phyloP scores from a whole-genome alignment of 768 basidiomycete species.

The Gyrodon lividus region DNA sequence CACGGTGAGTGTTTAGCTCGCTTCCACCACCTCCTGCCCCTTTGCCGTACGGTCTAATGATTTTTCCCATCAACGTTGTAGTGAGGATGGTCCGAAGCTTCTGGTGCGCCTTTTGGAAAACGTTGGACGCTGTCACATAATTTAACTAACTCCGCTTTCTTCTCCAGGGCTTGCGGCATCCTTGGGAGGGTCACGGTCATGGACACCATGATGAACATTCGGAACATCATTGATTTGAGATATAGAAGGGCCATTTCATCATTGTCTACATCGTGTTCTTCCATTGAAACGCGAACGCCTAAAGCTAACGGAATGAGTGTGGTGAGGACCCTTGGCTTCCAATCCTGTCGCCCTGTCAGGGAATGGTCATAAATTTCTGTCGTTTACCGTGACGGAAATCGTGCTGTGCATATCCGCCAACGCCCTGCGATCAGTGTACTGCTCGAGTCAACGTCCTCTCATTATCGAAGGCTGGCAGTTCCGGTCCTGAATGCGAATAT shows the following conservation, averaged over 20 bases:
- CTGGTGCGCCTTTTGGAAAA: constrained; percentile 44
- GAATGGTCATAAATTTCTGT: no score
- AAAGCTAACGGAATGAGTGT: no score
- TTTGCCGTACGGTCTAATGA: neutral
- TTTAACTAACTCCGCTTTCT: constrained; percentile 1
- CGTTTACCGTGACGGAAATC: no score
- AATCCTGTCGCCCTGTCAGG: no score
- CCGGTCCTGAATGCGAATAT: no score
- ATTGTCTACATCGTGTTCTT: constrained; percentile 10
- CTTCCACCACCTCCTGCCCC: neutral
- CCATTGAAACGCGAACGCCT: no score
- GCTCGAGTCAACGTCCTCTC: no score
- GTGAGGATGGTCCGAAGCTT: constrained; percentile 76
- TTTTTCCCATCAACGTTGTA: constrained; percentile 26
- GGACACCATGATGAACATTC: constrained; percentile 38
- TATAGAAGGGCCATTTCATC: constrained; percentile 12
- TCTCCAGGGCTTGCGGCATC: constrained; percentile 55
- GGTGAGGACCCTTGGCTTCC: no score
- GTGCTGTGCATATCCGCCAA: no score
- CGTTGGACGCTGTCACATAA: neutral
- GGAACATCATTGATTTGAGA: constrained; percentile 37
- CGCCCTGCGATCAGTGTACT: no score
- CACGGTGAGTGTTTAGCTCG: constrained; percentile 58
- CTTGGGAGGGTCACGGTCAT: constrained; percentile 64
- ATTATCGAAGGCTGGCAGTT: no score